These are phyloP conservation scores for Colletotrichum paranaense DNA, from an alignment of 2,329 filamentous ascomycete genomes.

Conservation along the genomic window DNA sequence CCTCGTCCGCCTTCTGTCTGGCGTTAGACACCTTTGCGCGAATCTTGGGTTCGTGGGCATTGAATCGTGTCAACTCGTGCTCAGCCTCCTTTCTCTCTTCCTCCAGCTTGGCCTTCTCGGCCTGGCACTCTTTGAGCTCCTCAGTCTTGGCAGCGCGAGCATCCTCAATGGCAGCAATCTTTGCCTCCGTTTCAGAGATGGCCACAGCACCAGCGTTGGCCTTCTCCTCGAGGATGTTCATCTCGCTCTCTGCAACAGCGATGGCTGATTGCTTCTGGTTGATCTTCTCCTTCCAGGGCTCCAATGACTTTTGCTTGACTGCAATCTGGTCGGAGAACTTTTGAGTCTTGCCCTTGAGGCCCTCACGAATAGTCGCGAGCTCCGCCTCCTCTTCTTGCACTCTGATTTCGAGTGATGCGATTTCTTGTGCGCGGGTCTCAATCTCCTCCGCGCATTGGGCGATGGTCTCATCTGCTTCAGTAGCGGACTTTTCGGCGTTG, in stretches of 20 bases:
- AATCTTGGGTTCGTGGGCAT: constrained; percentile 82
- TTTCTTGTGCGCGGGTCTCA: constrained; percentile 79
- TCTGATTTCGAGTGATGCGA: constrained; percentile 78
- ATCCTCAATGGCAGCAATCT: constrained; percentile 79
- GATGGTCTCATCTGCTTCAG: constrained; percentile 81
- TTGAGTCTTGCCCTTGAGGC: constrained; percentile 94
- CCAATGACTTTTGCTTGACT: constrained; percentile 89
- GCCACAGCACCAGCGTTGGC: constrained; percentile 88
- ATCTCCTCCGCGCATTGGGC: constrained; percentile 84
- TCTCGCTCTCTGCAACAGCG: constrained; percentile 93
- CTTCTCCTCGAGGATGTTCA: constrained; percentile 90
- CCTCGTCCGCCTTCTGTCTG: constrained; percentile 95
- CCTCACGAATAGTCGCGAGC: constrained; percentile 84
- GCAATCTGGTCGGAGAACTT: constrained; percentile 93
- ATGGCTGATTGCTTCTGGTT: constrained; percentile 95
- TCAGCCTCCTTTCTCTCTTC: constrained; percentile 80
- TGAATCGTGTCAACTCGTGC: constrained; percentile 77
- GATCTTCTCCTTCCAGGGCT: constrained; percentile 97
- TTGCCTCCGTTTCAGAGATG: constrained; percentile 83
- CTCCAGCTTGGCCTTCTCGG: constrained; percentile 77
- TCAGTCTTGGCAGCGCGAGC: constrained; percentile 75
- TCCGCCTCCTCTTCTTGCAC: constrained; percentile 85
- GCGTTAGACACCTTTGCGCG: constrained; percentile 88
- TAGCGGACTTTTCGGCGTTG: constrained; percentile 78
- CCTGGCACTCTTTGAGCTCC: constrained; percentile 81